Conservation (phyloP, 306 rosid genomes). For the Castanopsis chinensis region DNA sequence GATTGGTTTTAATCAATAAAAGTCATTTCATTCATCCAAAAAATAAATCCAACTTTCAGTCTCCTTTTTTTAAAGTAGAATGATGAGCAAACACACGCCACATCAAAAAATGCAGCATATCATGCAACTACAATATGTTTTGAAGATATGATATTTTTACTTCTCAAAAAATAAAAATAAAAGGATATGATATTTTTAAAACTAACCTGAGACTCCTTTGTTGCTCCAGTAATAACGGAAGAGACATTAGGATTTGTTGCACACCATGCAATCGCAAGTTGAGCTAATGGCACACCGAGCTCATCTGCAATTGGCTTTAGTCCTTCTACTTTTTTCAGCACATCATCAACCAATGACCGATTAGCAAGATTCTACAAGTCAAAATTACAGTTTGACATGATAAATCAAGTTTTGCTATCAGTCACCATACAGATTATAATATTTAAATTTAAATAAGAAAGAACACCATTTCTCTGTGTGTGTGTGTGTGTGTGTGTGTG, state of each 20-base stretch:
- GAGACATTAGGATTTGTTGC: conserved; percentile 96
- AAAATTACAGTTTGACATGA: conserved; percentile 1
- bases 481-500: no score
- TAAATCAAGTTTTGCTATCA: neutral
- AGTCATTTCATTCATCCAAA: no score
- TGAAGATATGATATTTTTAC: neutral
- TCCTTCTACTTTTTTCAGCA: conserved; percentile 78
- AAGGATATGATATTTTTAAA: neutral
- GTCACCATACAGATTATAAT: no score
- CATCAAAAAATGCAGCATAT: neutral
- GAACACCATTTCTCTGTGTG: no score
- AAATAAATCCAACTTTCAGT: neutral
- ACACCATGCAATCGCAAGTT: conserved; percentile 96
- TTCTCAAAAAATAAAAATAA: no score
- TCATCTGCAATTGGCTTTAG: conserved; percentile 97
- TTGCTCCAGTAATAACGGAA: conserved; percentile 92
- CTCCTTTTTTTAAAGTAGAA: neutral
- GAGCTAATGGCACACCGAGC: conserved; percentile 80
- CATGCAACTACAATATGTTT: neutral
- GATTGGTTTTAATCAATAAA: no score
- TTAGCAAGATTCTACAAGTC: conserved; percentile 77
- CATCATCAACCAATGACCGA: conserved; percentile 80
- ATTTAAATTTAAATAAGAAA: no score
- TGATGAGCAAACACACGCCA: neutral
- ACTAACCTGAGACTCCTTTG: conserved; percentile 97